Percentiles rank a stretch among this genome's conserved stretches.
Conservation (phyloP, 2,329 filamentous ascomycete species). For the Diplocarpon rosae region DNA sequence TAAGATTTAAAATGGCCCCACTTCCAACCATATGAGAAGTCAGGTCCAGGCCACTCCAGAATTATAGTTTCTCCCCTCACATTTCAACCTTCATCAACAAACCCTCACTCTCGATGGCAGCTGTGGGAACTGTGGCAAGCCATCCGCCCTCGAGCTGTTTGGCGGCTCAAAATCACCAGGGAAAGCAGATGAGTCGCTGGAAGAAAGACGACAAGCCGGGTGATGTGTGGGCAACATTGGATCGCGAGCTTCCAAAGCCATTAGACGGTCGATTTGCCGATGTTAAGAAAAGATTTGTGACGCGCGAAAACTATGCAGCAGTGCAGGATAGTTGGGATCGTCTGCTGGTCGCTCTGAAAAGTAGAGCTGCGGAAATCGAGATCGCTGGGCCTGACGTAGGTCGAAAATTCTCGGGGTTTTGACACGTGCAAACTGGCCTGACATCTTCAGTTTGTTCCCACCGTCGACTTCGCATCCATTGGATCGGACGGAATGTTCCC, state of each 20-base stretch:
- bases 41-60: no score
- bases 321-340: constrained; percentile 6
- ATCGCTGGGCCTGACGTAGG: constrained; percentile 1
- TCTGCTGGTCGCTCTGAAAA: constrained; percentile 3
- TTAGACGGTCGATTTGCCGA: constrained; percentile 2
- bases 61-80: neutral
- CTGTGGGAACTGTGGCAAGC: neutral
- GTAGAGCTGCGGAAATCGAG: constrained; percentile 3
- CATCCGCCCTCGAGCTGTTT: neutral
- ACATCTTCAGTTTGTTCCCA: constrained; percentile 3
- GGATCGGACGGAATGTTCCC: constrained; percentile 3
- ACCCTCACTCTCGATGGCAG: neutral
- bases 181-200: neutral
- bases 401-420: neutral
- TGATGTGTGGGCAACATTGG: neutral
- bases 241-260: constrained; percentile 2
- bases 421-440: no score
- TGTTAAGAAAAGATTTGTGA: constrained; percentile 4
- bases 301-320: constrained; percentile 1
- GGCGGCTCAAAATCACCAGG: neutral
- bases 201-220: neutral
- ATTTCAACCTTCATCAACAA: neutral
- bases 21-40: no score
- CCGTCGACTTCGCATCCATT: constrained; percentile 4
- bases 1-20: no score